These are phyloP conservation scores for Tillandsia fasciculata DNA, from an alignment of 176 grass and related monocot genomes.

Conservation along the genomic window DNA sequence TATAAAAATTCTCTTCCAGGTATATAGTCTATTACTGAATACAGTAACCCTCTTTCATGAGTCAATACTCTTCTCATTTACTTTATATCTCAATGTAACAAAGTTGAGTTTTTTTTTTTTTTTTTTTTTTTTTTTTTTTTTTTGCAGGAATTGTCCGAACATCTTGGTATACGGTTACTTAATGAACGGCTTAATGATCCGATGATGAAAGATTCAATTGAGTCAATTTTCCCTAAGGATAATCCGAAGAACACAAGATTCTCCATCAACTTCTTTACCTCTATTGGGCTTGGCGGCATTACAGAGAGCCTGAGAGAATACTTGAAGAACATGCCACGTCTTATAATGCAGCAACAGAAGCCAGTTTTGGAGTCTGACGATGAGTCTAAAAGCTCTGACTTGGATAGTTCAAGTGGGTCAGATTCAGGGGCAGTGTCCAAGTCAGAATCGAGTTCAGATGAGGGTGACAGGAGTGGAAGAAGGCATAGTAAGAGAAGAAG, in stretches of 20 bases:
- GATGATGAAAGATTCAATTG: conserved; percentile 63
- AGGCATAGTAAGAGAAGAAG: conserved; percentile 52
- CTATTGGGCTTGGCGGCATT: conserved; percentile 83
- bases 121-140: background rate
- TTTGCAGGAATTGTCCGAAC: conserved; percentile 71
- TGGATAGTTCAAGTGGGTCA: conserved; percentile 32
- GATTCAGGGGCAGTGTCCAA: conserved; percentile 28
- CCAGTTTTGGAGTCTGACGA: conserved; percentile 38
- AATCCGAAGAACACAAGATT: conserved; percentile 93
- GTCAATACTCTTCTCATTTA: too few relatives aligned
- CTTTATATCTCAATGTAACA: background rate
- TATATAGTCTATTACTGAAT: conserved; percentile 26
- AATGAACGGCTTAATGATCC: conserved; percentile 90
- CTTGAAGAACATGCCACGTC: conserved; percentile 87
- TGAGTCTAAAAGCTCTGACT: conserved; percentile 19
- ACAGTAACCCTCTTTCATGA: too few relatives aligned
- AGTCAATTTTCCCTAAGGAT: conserved; percentile 86
- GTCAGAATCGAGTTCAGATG: conserved; percentile 47
- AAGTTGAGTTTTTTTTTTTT: background rate
- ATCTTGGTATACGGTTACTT: conserved; percentile 74
- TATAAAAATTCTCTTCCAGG: conserved; percentile 96
- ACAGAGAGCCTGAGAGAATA: conserved; percentile 81
- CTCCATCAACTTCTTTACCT: conserved; percentile 90
- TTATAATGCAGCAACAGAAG: conserved; percentile 91
- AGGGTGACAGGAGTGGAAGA: conserved; percentile 29